These are phyloP conservation scores for Cryptococcus deneoformans DNA, from an alignment of 1,284 basidiomycete species.

Conservation along the genomic window DNA sequence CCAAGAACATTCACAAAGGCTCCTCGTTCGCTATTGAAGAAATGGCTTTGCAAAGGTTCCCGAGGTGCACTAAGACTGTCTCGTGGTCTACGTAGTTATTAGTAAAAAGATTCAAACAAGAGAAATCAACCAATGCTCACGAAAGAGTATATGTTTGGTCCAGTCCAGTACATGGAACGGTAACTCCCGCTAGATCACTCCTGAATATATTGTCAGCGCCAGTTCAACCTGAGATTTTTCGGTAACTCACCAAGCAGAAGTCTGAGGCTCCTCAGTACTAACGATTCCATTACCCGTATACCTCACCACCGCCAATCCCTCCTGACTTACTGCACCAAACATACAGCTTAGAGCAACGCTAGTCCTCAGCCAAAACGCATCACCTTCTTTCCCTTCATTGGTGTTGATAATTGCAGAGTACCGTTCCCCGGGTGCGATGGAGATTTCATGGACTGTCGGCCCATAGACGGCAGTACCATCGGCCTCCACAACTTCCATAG, in stretches of 20 bases:
- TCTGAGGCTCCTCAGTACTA: not conserved
- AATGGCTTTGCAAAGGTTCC: constrained; percentile 3
- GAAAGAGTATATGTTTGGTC: constrained; percentile 20
- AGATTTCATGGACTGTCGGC: constrained; percentile 21
- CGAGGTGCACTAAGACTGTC: constrained; percentile 19
- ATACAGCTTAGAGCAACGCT: constrained; percentile 8
- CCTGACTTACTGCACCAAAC: constrained; percentile 1
- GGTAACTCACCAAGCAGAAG: constrained; percentile 7
- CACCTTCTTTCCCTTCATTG: constrained; percentile 19
- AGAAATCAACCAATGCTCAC: constrained; percentile 5
- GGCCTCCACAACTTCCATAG: constrained; percentile 29
- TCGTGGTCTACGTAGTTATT: constrained; percentile 24
- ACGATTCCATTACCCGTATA: constrained; percentile 3
- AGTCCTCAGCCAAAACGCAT: constrained; percentile 38
- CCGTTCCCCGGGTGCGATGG: constrained; percentile 33
- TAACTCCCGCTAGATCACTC: constrained; percentile 8
- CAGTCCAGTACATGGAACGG: constrained; percentile 11
- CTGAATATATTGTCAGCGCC: not conserved
- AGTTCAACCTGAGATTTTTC: not conserved
- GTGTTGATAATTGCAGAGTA: constrained; percentile 40
- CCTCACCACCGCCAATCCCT: constrained; percentile 4
- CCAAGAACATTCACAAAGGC: constrained; percentile 19
- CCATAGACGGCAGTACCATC: constrained; percentile 29
- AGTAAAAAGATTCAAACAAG: not conserved
- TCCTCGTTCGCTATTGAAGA: constrained; percentile 24